Base-by-base conservation (phyloP, 768 basidiomycete species). In the Peribolospora baueri region DNA sequence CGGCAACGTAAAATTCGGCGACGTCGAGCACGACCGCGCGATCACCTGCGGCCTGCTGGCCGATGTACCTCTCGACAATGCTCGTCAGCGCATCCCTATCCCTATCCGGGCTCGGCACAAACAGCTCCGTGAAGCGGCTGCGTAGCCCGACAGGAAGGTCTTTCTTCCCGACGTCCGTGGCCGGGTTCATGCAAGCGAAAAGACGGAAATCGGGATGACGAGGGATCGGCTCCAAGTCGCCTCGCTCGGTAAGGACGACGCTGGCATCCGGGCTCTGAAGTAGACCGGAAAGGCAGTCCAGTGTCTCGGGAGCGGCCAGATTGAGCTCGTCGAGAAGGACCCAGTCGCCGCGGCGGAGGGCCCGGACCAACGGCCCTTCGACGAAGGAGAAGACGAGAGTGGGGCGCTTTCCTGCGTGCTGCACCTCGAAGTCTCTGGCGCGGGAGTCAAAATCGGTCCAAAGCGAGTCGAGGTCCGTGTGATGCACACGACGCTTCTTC, bases 101-200 rank as follows among this genome's bases (percentile, higher is more conserved):
- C 41, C 82, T 74, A 62, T 98, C 93, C 4, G 91, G 90, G 3
- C 90, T 76, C n/a, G 82, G 78, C 0, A 95, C 90, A 64, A 88
- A 87, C 54, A 97, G 77, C 66, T 97, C 93, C 1, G 88, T 93
- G 70, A 98, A 97, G 40, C 83, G 78, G 7, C 81, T 76, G 42
- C 90, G 79, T 51, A 97, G 83, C 62, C 81, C 81, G 4, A 84
- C 80, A 13, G 87, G 85, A 0, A 98, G 78, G 63, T 97, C 91
- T 63, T 88, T 93, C 71, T 97, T 98, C 42, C 93, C 93, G 10
- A 95, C 83, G 62, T 98, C 93, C 3, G 90, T 98, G 0, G 93
- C 93, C 4, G 93, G 93, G 64, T 98, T 98, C 93, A 98, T 98
- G 66, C 93, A 98, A 4, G 88, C 88, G 63, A 97, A 97, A 4